A percentile compares a stretch with the other conserved stretches of the same genome.
Conservation (phyloP, 179 eudicot species). For the Heliamphora pulchella region DNA sequence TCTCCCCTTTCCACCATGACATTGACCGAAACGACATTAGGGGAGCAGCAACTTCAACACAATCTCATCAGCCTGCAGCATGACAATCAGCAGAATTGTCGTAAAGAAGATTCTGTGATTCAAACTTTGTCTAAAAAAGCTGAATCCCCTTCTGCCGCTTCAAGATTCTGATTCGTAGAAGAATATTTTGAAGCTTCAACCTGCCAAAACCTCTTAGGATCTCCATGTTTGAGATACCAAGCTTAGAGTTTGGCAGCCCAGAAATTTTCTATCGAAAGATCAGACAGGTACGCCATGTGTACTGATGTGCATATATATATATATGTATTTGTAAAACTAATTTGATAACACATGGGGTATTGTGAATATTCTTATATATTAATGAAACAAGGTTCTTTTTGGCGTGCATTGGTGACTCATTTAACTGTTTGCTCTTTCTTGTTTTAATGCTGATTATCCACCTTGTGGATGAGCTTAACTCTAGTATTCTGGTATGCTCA, state of each 20-base stretch:
- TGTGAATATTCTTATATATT: too few relatives aligned
- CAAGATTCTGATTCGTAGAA: background rate
- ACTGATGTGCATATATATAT: too few relatives aligned
- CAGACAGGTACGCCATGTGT: background rate
- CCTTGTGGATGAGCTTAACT: too few relatives aligned
- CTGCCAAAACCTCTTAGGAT: background rate
- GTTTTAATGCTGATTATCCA: too few relatives aligned
- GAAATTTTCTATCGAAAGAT: background rate
- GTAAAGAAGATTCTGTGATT: background rate
- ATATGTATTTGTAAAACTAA: too few relatives aligned
- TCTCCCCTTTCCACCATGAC: conserved; percentile 28
- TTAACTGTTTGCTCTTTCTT: too few relatives aligned
- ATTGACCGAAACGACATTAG: conserved; percentile 19
- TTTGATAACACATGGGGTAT: too few relatives aligned
- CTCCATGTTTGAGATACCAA: background rate
- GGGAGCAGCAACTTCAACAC: conserved; percentile 6
- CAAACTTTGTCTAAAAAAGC: background rate
- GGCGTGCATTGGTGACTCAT: too few relatives aligned
- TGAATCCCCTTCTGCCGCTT: background rate
- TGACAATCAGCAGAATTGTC: background rate
- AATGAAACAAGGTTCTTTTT: too few relatives aligned
- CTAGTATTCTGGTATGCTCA: too few relatives aligned
- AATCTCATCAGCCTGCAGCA: background rate
- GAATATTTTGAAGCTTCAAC: background rate
- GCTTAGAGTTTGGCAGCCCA: background rate